Evolutionary conservation across 148 eudicot species (phyloP), one percentile per base, ranked within the genome.

Genomic region (Fagopyrum homotropicum): DNA sequence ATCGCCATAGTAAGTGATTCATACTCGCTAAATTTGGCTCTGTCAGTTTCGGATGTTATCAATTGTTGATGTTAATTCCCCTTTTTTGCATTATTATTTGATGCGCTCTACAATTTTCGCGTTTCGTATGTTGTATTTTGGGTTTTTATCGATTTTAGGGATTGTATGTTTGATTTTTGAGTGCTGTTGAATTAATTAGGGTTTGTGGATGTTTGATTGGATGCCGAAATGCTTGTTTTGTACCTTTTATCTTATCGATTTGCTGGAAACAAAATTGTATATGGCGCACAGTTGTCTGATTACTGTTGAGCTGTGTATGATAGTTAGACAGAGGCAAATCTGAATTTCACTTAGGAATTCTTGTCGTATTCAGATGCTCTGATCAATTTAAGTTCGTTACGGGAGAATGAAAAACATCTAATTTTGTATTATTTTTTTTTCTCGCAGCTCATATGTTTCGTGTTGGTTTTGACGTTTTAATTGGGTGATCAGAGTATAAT

Each of bases 1-100:
- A 72, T 49, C 75, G 75, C 75, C 71, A 15, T 4, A 49, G 75
- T 72, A 72, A 72, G 55, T 50, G 59, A 16, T 72, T 14, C 16
- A 72, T 44, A 70, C 59, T 72, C 56, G 55, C 17, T 17, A 45
- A 72, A 35, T 35, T 72, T 48, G 75, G 45, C 17, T 52, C 29
- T 70, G 19, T 8, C 54, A 7, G 30, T 10, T 72, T 45, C 9
- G 3, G 35, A 19, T 11, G 48, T 47, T 50, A 10, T 12, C 71
- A 43, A 64, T 66, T 40, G 0, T 14, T 1, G 4, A 64, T 12
- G 45, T 64, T 64, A 12, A 4, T 35, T 35, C 40, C 40, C 40
- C 40, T 35, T 49, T 48, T 64, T 35, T 64, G 70, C 16, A 35
- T 35, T 35, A 35, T 35, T 35, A 1, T 35, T 35, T 35, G 40